Evolutionary conservation across 129 eudicot genomes (phyloP).

Genomic region (Flaveria trinervia): DNA sequence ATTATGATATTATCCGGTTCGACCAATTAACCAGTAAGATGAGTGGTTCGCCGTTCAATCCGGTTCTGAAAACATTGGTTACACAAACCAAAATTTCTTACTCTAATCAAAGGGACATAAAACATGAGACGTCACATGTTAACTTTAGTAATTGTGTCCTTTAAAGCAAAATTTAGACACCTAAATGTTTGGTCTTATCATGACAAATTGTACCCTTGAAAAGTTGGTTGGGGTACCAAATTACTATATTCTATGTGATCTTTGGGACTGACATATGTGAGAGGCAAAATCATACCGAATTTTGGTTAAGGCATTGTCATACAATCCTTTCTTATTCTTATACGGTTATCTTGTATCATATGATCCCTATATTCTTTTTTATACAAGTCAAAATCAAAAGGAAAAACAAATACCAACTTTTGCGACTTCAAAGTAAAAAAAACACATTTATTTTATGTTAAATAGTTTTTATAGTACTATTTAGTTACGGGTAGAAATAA

Average conservation of each 20-base stretch:
- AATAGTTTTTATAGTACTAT: too few species aligned
- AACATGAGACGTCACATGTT: not conserved
- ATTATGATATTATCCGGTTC: too few species aligned
- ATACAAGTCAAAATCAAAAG: not conserved
- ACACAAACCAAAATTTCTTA: not conserved
- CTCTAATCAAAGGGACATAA: not conserved
- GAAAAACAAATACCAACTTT: not conserved
- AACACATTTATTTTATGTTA: not conserved
- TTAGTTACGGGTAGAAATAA: too few species aligned
- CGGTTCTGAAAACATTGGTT: too few species aligned
- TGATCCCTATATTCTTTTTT: too few species aligned
- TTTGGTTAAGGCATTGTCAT: not conserved
- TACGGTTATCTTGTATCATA: too few species aligned
- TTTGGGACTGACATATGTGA: conserved; percentile 10
- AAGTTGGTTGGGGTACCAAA: conserved; percentile 8
- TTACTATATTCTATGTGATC: not conserved
- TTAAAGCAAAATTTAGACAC: conserved; percentile 5
- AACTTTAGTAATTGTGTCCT: conserved; percentile 12
- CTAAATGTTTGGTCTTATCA: conserved; percentile 18
- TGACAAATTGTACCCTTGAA: conserved; percentile 10
- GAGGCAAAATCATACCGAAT: conserved; percentile 1
- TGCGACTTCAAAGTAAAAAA: not conserved
- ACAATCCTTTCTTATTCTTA: not conserved
- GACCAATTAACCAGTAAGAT: too few species aligned
- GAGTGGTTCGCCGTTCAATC: too few species aligned